Percentiles rank a stretch among this genome's conserved stretches.
phyloP scores from a whole-genome alignment of 2,329 filamentous ascomycete genomes.

The Aspergillus udagawae region DNA sequence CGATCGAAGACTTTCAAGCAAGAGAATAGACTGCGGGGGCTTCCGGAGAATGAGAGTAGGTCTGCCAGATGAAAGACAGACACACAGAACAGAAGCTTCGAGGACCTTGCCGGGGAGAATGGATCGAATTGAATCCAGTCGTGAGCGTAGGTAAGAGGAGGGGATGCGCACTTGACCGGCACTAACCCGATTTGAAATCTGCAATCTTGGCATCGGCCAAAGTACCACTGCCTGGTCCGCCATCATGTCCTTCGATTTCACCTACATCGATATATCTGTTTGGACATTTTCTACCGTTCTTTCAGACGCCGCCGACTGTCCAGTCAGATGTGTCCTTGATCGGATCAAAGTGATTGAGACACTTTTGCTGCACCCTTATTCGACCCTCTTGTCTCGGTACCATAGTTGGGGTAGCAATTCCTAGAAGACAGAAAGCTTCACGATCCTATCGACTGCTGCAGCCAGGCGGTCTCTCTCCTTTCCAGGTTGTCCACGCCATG shows the following conservation, averaged over 20 bases:
- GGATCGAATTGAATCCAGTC: slow-evolving; percentile 23
- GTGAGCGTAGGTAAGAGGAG: slow-evolving; percentile 19
- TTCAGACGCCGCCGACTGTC: neutral
- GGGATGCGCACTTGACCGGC: slow-evolving; percentile 23
- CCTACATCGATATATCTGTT: neutral
- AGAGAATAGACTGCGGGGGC: neutral
- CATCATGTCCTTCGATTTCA: neutral
- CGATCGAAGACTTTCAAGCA: slow-evolving; percentile 6
- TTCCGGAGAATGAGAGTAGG: slow-evolving; percentile 1
- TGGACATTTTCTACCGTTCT: neutral
- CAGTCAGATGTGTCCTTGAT: neutral
- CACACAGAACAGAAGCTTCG: slow-evolving; percentile 12
- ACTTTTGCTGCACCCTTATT: neutral
- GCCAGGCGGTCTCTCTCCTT: neutral
- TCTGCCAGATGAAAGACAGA: slow-evolving; percentile 8
- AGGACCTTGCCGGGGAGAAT: slow-evolving; percentile 23
- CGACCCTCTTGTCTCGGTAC: neutral
- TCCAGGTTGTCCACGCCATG: slow-evolving; percentile 20
- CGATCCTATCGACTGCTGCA: neutral
- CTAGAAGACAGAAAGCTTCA: neutral
- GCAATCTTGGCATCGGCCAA: slow-evolving; percentile 20
- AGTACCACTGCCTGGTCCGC: slow-evolving; percentile 11
- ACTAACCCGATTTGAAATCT: slow-evolving; percentile 20
- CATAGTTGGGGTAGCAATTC: neutral
- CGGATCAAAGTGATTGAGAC: neutral